Evolutionary conservation across 192 early-diverging fungal genomes (phyloP), one percentile per base, ranked within the genome.

Genomic region (Coemansia sp.): DNA sequence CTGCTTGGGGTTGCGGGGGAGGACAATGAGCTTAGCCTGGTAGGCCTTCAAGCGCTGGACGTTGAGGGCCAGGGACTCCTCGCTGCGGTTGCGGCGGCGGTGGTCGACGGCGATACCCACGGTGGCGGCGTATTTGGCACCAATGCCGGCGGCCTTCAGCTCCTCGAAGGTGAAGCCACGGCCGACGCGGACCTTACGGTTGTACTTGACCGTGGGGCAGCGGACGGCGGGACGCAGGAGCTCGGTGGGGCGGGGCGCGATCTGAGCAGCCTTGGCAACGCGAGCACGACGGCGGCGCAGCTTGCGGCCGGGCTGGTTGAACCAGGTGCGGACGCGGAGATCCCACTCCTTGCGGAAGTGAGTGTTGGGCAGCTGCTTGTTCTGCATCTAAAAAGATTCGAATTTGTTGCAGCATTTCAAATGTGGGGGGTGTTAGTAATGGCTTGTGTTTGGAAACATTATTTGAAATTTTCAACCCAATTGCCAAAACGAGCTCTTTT

Each of bases 261-360:
- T 91, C 79, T 84, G 84, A 70, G 94, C 93, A 62, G 95, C 95
- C 92, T 99, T 99, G 85, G 91, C 87, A 84, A 92, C 85, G 70
- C 97, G 89, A 67, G 88, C 86, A 37, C 89, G 82, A 67, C 95
- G 87, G 74, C 97, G 85, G 74, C 89, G 85, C 86, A 92, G 91
- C 92, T 98, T 98, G 75, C 90, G 89, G 70, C 93, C 93, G 71
- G 94, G 91, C 84, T 94, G 96, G 86, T 97, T 89, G 87, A 99
- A 99, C 95, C 95, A 97, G 71, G 95, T 97, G 86, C 90, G 92
- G 65, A 99, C 94, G 76, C 93, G 93, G 70, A 84, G 75, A 82
- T 97, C 92, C 95, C 95, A 96, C 86, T 95, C 91, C 90, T 97
- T 97, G 85, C 90, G 97, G 91, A 97, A 95, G 83, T 99, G 97